Evolutionary conservation across 257 asterid species (phyloP), one percentile per base, ranked within the genome.

Genomic region (Gynochthodes officinalis): DNA sequence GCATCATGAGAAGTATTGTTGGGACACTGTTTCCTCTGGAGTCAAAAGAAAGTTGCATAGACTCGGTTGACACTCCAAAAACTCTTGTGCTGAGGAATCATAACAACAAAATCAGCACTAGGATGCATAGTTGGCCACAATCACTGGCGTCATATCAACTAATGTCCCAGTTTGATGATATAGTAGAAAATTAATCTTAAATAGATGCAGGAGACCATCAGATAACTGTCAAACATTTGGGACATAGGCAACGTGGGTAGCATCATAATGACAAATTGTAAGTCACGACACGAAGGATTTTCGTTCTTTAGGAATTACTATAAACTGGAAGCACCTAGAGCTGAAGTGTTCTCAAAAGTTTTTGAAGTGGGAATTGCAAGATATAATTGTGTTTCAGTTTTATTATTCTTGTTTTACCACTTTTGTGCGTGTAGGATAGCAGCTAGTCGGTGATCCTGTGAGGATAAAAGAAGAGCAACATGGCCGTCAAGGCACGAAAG

Each of bases 1-100:
- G 97, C 98, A 92, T 90, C 97, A 92, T 87, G 59, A 92, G 80
- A 28, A 92, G 88, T 75, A 90, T 90, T 19, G 95, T 92, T 1
- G 98, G 98, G 16, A 92, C 92, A 30, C 93, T 84, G 66, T 92
- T 92, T 53, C 97, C 98, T 77, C 98, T 76, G 49, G 89, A 74
- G 76, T 92, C 98, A 69, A 83, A 86, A 15, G 97, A 93, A 61
- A 93, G 97, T 84, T 93, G 98, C 98, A 93, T 93, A 16, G 96
- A 93, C 81, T 90, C 93, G 4, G 93, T 90, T 28, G 98, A 93
- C 79, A 93, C 98, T 50, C 98, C 98, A 75, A 93, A 93, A 21
- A 87, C 98, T 71, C 95, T 82, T 39, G 97, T 84, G 79, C 97
- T 93, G 69, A 25, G 54, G 23, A 70, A 66, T 2, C 73, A 73